phyloP scores from a whole-genome alignment of 805 yeast species.

The Naumovozyma baii region DNA sequence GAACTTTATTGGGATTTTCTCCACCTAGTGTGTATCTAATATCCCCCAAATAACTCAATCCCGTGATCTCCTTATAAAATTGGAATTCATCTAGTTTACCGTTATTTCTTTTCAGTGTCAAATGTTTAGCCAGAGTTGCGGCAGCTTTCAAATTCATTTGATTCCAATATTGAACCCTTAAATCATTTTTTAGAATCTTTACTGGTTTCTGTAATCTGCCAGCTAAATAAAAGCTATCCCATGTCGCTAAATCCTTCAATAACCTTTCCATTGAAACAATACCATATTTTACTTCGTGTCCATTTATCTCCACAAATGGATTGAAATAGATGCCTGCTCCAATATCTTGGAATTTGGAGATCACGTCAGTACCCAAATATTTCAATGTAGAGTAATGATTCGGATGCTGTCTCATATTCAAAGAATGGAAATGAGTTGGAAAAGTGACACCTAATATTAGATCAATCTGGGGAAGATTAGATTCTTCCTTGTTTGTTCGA shows the following conservation, averaged over 20 bases:
- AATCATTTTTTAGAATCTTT: conserved; percentile 56
- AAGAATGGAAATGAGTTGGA: conserved; percentile 66
- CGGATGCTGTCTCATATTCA: conserved; percentile 57
- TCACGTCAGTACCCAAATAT: conserved; percentile 47
- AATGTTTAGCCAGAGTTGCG: conserved; percentile 43
- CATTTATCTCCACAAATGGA: conserved; percentile 66
- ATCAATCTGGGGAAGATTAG: conserved; percentile 64
- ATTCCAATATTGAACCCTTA: conserved; percentile 54
- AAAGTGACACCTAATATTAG: conserved; percentile 72
- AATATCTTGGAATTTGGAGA: conserved; percentile 48
- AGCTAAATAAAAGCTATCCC: conserved; percentile 81
- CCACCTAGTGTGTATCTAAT: conserved; percentile 78
- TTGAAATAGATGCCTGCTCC: conserved; percentile 94
- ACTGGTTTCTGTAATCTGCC: conserved; percentile 95
- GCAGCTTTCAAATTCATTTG: conserved; percentile 74
- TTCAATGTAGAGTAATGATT: conserved; percentile 68
- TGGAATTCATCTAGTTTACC: conserved; percentile 46
- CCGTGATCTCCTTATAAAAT: conserved; percentile 68
- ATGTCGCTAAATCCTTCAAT: conserved; percentile 61
- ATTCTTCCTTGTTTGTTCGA: conserved; percentile 3
- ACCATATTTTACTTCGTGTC: conserved; percentile 71
- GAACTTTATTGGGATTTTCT: conserved; percentile 82
- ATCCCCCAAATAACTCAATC: conserved; percentile 82
- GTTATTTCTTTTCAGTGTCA: conserved; percentile 28
- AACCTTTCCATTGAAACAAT: conserved; percentile 57